phyloP scores from a whole-genome alignment of 306 rosid species.

The Trichosanthes cucumerina region DNA sequence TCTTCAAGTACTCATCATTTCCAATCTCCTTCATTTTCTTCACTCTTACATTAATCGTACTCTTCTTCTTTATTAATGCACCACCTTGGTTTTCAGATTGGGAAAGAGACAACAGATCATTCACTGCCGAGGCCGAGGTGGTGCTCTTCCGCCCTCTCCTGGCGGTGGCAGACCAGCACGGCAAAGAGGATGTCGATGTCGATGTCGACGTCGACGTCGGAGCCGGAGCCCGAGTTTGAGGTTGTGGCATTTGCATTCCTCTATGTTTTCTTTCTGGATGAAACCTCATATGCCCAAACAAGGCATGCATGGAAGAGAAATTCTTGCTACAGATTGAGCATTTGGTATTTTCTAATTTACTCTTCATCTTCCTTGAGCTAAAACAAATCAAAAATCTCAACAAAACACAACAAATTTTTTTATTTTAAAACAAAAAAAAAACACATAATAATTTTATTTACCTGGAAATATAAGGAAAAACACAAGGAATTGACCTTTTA shows the following conservation, averaged over 20 bases:
- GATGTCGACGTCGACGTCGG: background rate
- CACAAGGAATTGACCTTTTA: no score
- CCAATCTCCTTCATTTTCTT: background rate
- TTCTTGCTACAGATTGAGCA: conserved; percentile 12
- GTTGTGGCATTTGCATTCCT: conserved; percentile 14
- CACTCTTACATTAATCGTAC: background rate
- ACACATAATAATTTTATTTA: no score
- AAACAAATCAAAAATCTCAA: no score
- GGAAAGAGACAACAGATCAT: background rate
- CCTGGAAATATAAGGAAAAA: no score
- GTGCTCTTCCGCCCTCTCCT: background rate
- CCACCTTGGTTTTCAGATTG: background rate
- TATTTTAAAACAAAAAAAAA: no score
- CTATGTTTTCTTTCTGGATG: conserved; percentile 25
- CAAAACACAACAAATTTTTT: no score
- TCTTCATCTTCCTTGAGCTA: background rate
- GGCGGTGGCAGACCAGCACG: background rate
- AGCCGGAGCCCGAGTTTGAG: background rate
- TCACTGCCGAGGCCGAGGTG: background rate
- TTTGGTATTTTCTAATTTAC: background rate
- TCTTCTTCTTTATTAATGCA: no score
- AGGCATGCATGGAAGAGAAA: conserved; percentile 17
- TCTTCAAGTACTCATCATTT: background rate
- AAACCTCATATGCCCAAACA: conserved; percentile 33
- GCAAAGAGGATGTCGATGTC: background rate